Percentiles rank a stretch among this genome's conserved stretches.
phyloP scores from a whole-genome alignment of 345 rosid species.

The Brassica rapa region DNA sequence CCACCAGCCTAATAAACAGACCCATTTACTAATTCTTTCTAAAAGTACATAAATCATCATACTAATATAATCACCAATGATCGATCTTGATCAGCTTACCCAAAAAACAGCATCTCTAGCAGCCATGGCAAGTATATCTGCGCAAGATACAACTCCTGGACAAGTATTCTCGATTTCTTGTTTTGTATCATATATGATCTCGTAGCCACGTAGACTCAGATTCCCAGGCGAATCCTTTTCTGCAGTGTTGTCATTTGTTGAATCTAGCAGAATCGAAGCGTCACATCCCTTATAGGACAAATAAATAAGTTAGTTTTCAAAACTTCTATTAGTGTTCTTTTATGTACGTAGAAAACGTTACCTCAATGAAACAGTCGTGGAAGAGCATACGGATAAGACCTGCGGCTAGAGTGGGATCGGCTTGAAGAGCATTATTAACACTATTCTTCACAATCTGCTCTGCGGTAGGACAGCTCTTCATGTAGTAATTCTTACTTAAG shows the following conservation, averaged over 20 bases:
- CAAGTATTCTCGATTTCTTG: constrained; percentile 64
- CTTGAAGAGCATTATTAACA: constrained; percentile 64
- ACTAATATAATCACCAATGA: not conserved
- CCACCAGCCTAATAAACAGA: constrained; percentile 63
- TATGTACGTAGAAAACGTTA: constrained; percentile 12
- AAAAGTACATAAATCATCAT: not conserved
- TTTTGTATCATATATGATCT: constrained; percentile 80
- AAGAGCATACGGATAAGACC: constrained; percentile 84
- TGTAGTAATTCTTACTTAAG: constrained; percentile 70
- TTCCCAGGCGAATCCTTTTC: constrained; percentile 94
- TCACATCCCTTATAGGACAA: constrained; percentile 69
- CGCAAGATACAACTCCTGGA: constrained; percentile 90
- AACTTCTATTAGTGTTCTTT: not conserved
- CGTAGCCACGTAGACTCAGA: constrained; percentile 77
- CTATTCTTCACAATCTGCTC: constrained; percentile 58
- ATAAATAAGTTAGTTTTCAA: not conserved
- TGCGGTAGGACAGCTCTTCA: constrained; percentile 71
- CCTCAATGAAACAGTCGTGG: constrained; percentile 93
- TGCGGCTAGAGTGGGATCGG: constrained; percentile 85
- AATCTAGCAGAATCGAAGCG: constrained; percentile 77
- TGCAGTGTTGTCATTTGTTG: constrained; percentile 78
- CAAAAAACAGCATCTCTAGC: constrained; percentile 84
- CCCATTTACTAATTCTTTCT: not conserved
- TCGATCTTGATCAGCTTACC: constrained; percentile 42
- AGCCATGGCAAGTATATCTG: constrained; percentile 95